These are phyloP conservation scores for Trichopus zeylanicus DNA, from an alignment of 116 monocot genomes.

Conservation along the genomic window DNA sequence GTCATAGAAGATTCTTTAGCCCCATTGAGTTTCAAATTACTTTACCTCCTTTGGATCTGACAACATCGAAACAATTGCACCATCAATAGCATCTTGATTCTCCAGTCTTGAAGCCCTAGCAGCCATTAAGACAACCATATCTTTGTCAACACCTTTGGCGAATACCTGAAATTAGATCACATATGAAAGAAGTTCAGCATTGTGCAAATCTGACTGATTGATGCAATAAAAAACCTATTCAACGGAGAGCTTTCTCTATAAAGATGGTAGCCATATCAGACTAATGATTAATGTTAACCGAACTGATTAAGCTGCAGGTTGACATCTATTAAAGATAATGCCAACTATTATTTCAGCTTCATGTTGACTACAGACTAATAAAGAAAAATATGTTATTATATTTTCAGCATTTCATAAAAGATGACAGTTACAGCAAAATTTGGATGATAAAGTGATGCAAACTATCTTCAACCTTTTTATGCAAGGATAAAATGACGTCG, in stretches of 20 bases:
- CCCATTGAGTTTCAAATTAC: neutral
- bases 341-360: no score
- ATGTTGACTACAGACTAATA: no score
- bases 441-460: neutral
- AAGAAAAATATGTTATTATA: no score
- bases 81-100: conserved; percentile 99
- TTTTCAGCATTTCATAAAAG: neutral
- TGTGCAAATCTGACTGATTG: neutral
- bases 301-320: no score
- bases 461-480: neutral
- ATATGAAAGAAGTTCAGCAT: neutral
- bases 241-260: no score
- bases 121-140: conserved; percentile 89
- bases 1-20: no score
- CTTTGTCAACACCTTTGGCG: conserved; percentile 62
- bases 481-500: neutral
- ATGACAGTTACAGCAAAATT: no score
- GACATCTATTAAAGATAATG: no score
- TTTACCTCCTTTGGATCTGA: conserved; percentile 95
- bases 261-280: no score
- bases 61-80: conserved; percentile 96
- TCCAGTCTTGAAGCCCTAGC: conserved; percentile 90
- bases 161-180: conserved; percentile 51
- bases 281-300: no score
- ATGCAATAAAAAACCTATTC: no score